phyloP scores from a whole-genome alignment of 257 asterid species.

The Anisodus acutangulus region DNA sequence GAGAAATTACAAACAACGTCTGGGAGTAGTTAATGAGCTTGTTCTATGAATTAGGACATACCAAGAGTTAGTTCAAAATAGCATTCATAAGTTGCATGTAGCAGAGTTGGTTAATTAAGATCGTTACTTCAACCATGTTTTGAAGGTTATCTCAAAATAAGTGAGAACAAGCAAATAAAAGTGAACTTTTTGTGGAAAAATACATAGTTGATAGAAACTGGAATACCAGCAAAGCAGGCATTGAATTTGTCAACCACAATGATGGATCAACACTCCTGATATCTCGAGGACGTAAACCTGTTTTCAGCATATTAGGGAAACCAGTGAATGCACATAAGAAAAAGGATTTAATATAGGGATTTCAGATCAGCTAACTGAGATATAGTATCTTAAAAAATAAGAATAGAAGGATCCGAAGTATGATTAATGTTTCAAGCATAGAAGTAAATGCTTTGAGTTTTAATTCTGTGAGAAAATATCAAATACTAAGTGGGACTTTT shows the following conservation, averaged over 20 bases:
- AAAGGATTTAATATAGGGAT: background rate
- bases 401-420: background rate
- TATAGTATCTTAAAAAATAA: background rate
- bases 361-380: background rate
- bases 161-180: background rate
- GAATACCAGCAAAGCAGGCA: conserved; percentile 90
- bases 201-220: conserved; percentile 1
- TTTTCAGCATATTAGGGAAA: conserved; percentile 20
- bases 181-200: background rate
- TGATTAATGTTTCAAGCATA: background rate
- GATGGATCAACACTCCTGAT: conserved; percentile 98
- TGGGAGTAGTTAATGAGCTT: background rate
- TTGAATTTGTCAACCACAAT: conserved; percentile 92
- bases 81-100: background rate
- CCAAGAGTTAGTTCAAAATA: background rate
- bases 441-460: background rate
- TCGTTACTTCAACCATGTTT: background rate
- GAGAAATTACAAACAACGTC: background rate
- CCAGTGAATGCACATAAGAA: background rate
- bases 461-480: background rate
- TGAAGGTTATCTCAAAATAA: background rate
- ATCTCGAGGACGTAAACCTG: conserved; percentile 98
- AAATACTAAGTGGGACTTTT: background rate
- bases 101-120: background rate
- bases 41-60: background rate